Evolutionary conservation across 345 rosid species (phyloP), one percentile per base, ranked within the genome.

Genomic region (Acer campestre): DNA sequence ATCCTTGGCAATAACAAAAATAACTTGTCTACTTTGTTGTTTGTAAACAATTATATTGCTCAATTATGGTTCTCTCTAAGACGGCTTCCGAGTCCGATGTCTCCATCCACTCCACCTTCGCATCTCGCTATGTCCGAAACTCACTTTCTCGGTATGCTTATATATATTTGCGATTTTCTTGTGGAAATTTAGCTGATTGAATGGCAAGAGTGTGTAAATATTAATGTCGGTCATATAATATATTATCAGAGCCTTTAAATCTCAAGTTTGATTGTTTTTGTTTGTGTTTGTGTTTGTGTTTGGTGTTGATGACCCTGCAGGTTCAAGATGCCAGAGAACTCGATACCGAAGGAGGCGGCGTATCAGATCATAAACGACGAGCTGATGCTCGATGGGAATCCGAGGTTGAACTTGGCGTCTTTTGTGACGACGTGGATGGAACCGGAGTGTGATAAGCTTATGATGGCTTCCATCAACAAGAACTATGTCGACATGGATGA

Each of bases 361-460:
- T 95, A 55, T 76, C 98, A 95, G 92, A 93, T 95, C 68, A 95
- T 95, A 31, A 90, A 89, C 80, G 94, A 90, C 22, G 97, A 92
- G 83, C 77, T 92, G 74, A 92, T 92, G 97, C 89, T 93, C 5
- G 98, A 95, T 29, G 98, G 98, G 25, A 93, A 90, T 77, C 98
- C 98, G 0, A 88, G 98, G 89, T 84, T 95, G 72, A 93, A 95
- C 81, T 80, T 94, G 75, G 98, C 98, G 7, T 95, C 98, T 1
- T 95, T 93, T 11, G 98, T 95, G 68, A 95, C 98, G 0, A 95
- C 98, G 2, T 93, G 98, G 98, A 95, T 95, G 98, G 97, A 95
- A 77, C 98, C 98, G 4, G 97, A 94, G 80, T 94, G 98, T 63
- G 90, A 94, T 67, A 91, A 91, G 90, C 98, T 94, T 72, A 94